Percentiles rank a stretch among this genome's conserved stretches.
phyloP scores from a whole-genome alignment of 768 basidiomycete genomes.

The Hypholoma sublateritium region DNA sequence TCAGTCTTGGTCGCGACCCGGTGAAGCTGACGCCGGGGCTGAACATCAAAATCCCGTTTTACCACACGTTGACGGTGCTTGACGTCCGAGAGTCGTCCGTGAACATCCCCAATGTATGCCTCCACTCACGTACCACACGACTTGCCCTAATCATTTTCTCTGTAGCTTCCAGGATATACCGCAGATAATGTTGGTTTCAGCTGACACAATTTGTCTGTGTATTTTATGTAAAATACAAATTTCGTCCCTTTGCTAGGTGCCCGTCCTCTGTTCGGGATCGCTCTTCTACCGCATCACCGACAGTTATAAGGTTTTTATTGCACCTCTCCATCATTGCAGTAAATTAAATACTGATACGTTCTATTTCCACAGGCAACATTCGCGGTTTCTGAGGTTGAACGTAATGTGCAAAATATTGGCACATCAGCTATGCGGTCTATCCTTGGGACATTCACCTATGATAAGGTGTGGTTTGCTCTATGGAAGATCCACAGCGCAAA shows the following conservation, averaged over 20 bases:
- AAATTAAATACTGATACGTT: background rate
- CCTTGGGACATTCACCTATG: constrained; percentile 49
- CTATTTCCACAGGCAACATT: constrained; percentile 41
- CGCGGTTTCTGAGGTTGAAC: constrained; percentile 45
- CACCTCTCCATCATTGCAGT: background rate
- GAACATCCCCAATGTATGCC: constrained; percentile 39
- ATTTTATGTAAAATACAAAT: background rate
- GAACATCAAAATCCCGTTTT: constrained; percentile 43
- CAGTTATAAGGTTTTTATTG: constrained; percentile 40
- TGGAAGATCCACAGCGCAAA: background rate
- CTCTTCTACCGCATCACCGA: constrained; percentile 52
- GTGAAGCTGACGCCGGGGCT: constrained; percentile 45
- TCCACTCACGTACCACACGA: background rate
- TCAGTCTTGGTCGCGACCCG: constrained; percentile 45
- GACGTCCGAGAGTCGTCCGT: constrained; percentile 51
- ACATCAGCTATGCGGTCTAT: constrained; percentile 56
- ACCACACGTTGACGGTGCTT: constrained; percentile 43
- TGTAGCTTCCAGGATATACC: constrained; percentile 34
- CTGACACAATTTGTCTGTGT: background rate
- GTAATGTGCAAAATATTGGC: constrained; percentile 51
- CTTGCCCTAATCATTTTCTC: background rate
- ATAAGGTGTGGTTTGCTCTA: constrained; percentile 31
- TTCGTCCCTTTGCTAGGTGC: constrained; percentile 36
- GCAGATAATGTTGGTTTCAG: constrained; percentile 27
- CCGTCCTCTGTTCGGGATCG: constrained; percentile 52